Evolutionary conservation across 2,329 filamentous ascomycete genomes (phyloP).

Genomic region (Truncatella angustata): DNA sequence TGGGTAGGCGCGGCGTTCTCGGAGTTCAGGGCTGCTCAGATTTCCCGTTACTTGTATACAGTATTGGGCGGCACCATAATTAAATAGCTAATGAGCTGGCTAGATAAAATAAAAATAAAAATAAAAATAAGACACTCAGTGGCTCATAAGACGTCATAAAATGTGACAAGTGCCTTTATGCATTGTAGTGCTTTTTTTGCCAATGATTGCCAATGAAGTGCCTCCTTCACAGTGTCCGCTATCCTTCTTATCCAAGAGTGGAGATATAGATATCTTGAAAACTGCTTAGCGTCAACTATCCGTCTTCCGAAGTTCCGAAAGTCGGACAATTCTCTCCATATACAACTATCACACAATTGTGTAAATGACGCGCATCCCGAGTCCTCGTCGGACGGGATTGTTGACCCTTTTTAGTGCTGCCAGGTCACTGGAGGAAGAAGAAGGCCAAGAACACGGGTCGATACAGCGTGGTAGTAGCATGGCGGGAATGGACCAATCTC

Average conservation of each 20-base stretch:
- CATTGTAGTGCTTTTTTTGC: background rate
- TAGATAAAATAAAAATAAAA: too few species aligned
- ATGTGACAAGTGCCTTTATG: background rate
- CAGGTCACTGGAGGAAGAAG: background rate
- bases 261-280: background rate
- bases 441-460: background rate
- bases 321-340: background rate
- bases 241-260: background rate
- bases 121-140: too few species aligned
- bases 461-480: background rate
- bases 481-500: conserved; percentile 5
- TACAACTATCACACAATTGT: conserved; percentile 6
- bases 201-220: background rate
- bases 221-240: background rate
- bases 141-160: background rate
- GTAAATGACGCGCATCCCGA: conserved; percentile 8
- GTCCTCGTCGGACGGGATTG: background rate
- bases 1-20: background rate
- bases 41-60: background rate
- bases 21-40: background rate
- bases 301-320: conserved; percentile 20
- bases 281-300: background rate
- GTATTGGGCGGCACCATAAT: too few species aligned
- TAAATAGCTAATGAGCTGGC: too few species aligned
- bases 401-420: conserved; percentile 2